phyloP scores from a whole-genome alignment of 2,329 filamentous ascomycete genomes.

The Colletotrichum abscissum region DNA sequence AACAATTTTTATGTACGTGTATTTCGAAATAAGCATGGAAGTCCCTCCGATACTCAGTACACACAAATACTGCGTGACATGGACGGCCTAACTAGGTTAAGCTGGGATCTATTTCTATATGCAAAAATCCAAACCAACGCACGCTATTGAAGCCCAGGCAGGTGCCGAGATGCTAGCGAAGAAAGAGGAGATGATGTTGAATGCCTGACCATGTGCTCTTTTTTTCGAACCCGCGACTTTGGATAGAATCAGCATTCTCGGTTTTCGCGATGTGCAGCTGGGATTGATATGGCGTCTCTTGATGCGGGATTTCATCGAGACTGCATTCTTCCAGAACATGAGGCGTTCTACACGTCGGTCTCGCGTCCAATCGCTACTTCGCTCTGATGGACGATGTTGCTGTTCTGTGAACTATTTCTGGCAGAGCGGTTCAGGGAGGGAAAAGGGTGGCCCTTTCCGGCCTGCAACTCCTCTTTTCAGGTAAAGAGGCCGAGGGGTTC shows the following conservation, averaged over 20 bases:
- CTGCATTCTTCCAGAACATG: constrained; percentile 2
- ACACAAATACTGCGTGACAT: constrained; percentile 4
- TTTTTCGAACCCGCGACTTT: not conserved
- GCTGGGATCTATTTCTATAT: constrained; percentile 3
- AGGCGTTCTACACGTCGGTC: not conserved
- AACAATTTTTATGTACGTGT: not conserved
- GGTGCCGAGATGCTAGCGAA: not conserved
- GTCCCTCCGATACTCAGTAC: not conserved
- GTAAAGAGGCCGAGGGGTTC: constrained; percentile 9
- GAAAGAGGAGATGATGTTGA: constrained; percentile 12
- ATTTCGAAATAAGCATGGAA: not conserved
- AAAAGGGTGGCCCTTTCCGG: not conserved
- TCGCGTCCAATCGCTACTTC: not conserved
- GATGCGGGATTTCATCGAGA: not conserved
- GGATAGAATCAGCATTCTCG: not conserved
- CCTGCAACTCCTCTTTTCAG: constrained; percentile 11
- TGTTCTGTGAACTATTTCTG: not conserved
- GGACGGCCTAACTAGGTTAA: not conserved
- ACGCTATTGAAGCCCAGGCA: not conserved
- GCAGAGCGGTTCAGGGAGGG: not conserved
- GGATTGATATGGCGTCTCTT: not conserved
- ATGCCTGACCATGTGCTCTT: constrained; percentile 5
- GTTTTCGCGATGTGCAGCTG: not conserved
- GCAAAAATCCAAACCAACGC: not conserved
- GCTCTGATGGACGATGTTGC: not conserved